These are phyloP conservation scores for Sarocladium oryzae DNA, from an alignment of 2,329 filamentous ascomycete genomes.

Conservation along the genomic window DNA sequence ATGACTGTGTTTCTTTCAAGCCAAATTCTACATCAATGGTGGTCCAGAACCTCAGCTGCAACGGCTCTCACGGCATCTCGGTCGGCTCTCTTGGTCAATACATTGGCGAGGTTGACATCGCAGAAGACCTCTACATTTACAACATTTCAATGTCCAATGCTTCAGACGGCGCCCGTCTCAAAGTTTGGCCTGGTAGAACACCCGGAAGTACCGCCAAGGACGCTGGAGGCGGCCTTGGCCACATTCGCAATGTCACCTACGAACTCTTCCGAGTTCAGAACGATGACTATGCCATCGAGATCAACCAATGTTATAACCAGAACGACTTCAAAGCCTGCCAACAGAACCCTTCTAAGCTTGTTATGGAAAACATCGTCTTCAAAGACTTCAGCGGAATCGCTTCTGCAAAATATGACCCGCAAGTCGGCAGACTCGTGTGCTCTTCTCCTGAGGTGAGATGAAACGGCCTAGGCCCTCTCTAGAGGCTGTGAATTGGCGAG, in stretches of 20 bases:
- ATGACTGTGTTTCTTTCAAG: conserved; percentile 70
- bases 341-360: conserved; percentile 14
- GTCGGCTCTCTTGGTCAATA: conserved; percentile 70
- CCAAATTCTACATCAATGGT: conserved; percentile 64
- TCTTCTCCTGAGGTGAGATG: conserved; percentile 27
- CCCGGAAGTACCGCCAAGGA: conserved; percentile 40
- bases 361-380: conserved; percentile 22
- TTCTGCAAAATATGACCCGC: conserved; percentile 22
- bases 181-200: conserved; percentile 62
- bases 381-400: conserved; percentile 22
- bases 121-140: conserved; percentile 61
- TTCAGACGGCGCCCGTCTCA: conserved; percentile 62
- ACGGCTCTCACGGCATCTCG: conserved; percentile 65
- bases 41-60: conserved; percentile 60
- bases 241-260: conserved; percentile 56
- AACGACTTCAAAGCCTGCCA: conserved; percentile 11
- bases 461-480: background rate
- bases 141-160: conserved; percentile 54
- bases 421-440: conserved; percentile 22
- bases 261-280: conserved; percentile 50
- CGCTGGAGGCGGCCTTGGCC: conserved; percentile 50
- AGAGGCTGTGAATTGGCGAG: too few relatives aligned
- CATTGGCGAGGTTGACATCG: conserved; percentile 54
- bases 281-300: conserved; percentile 37
- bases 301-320: conserved; percentile 21